Percentiles rank a stretch among this genome's conserved stretches.
phyloP scores from a whole-genome alignment of 495 filamentous ascomycete species.

The Penicillium egyptiacum region DNA sequence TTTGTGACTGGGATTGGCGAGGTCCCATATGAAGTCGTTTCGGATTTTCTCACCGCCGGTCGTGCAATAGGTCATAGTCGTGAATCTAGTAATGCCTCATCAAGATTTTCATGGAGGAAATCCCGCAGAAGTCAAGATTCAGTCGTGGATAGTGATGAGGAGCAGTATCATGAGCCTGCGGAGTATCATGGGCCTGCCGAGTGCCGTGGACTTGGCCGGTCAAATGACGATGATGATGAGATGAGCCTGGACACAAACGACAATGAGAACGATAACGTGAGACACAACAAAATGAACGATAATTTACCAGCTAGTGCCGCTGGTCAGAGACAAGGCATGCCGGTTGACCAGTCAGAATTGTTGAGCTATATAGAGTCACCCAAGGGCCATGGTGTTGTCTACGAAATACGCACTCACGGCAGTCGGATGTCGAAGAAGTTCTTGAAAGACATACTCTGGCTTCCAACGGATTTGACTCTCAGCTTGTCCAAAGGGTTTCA shows the following conservation, averaged over 20 bases:
- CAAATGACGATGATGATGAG: not conserved
- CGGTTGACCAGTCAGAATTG: conserved; percentile 14
- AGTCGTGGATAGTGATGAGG: not conserved
- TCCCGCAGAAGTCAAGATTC: conserved; percentile 7
- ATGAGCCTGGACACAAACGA: not conserved
- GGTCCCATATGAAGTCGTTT: conserved; percentile 72
- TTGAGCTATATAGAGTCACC: conserved; percentile 14
- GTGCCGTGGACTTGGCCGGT: not conserved
- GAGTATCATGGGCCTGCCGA: not conserved
- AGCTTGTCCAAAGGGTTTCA: conserved; percentile 81
- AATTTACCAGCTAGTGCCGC: not conserved
- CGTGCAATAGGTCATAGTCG: conserved; percentile 53
- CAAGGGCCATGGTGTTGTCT: conserved; percentile 9
- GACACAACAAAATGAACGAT: not conserved
- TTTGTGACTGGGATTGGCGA: conserved; percentile 82
- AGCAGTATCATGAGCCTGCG: not conserved
- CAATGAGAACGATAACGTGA: not conserved
- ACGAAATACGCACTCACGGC: conserved; percentile 38
- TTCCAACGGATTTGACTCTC: conserved; percentile 78
- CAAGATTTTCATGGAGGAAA: not conserved
- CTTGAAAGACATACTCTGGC: conserved; percentile 67
- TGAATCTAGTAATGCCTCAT: conserved; percentile 39
- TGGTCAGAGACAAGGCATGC: conserved; percentile 14
- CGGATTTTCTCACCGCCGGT: conserved; percentile 56
- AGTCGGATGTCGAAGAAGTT: conserved; percentile 54